Conservation (phyloP, 129 eudicot species). For the Ambrosia artemisiifolia region DNA sequence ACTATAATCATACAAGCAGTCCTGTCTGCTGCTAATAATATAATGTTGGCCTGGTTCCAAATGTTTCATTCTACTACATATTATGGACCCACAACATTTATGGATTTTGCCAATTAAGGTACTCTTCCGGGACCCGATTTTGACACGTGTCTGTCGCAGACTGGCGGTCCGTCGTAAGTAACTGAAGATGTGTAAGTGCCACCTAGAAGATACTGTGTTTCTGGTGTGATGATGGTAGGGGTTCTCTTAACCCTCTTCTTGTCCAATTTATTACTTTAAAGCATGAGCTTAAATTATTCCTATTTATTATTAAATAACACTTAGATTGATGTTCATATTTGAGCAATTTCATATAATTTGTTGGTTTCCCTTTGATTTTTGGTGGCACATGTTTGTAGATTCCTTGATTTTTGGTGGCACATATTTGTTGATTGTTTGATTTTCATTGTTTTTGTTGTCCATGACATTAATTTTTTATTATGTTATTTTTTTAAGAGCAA, state of each 20-base stretch:
- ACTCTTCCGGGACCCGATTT: constrained; percentile 3
- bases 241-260: neutral
- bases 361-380: neutral
- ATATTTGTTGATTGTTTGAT: neutral
- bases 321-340: constrained; percentile 1
- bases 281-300: constrained; percentile 16
- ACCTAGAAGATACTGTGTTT: constrained; percentile 28
- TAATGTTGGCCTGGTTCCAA: constrained; percentile 20
- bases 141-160: constrained; percentile 9
- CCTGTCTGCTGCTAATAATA: constrained; percentile 33
- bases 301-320: constrained; percentile 11
- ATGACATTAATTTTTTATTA: neutral
- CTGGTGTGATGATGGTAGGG: too few relatives aligned
- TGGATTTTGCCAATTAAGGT: constrained; percentile 1
- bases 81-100: constrained; percentile 25
- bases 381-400: neutral
- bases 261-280: neutral
- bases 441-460: neutral
- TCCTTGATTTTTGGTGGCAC: neutral
- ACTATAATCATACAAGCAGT: constrained; percentile 25
- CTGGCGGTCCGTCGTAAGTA: neutral
- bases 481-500: too few relatives aligned
- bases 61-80: constrained; percentile 28
- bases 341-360: neutral
- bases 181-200: constrained; percentile 26